Evolutionary conservation across 257 asterid species (phyloP), one percentile per base, ranked within the genome.

Genomic region (Salvia rosmarinus): DNA sequence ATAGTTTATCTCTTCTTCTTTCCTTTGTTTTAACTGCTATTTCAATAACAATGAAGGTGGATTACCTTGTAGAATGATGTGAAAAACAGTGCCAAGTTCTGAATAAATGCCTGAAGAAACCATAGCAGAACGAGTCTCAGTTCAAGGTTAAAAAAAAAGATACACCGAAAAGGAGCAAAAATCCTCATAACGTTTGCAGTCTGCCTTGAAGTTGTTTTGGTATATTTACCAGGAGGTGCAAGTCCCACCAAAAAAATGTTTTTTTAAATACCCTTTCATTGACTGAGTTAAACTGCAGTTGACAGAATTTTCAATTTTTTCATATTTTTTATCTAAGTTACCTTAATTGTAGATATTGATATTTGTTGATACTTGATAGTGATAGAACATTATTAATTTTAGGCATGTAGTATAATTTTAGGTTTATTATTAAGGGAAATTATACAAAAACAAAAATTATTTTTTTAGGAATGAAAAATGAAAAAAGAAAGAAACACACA

Each of bases 11-110:
- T 28, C 23, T 39, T 39, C 7, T 62, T 68, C 55, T 65, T 39
- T 49, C 25, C 19, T 11, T 52, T 37, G 63, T 72, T 43, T 62
- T 54, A 44, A 49, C 44, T 25, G 43, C 12, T 32, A n/a, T 52
- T 9, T 51, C 20, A 19, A 77, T 55, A 46, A 12, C 50, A 76
- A 20, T 39, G 28, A 51, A 67, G 40, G 32, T 5, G 40, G 32
- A 9, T 84, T 83, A 85, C 99, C 97, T 95, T 95, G 80, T 58
- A 95, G 75, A 95, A 95, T 17, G 99, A 87, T 63, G 99, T 90
- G 82, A 95, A 88, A 79, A 91, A 95, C 85, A 95, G 70, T 2
- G 98, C 99, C 85, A 95, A 73, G 75, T 95, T 95, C 83, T 95
- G 99, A 76, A 95, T 88, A 70, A 95, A 95, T 46, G 95, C 97